Evolutionary conservation across 345 rosid species (phyloP).

Genomic region (Balakata baccata): DNA sequence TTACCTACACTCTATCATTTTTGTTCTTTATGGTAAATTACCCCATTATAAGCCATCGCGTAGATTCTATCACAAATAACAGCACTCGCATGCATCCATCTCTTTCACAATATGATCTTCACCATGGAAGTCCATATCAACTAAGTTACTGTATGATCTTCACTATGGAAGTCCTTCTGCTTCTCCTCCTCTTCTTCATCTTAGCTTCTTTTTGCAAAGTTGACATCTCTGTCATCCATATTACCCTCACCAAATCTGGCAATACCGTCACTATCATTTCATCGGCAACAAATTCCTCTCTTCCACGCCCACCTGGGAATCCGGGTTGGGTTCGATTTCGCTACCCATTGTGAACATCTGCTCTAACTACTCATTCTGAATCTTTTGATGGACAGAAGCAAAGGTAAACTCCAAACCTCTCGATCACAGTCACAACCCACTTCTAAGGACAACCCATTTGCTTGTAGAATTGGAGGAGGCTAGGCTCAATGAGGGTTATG

Average conservation of each 20-base stretch:
- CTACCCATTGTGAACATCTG: slow-evolving; percentile 70
- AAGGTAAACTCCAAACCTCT: slow-evolving; percentile 53
- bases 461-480: slow-evolving; percentile 48
- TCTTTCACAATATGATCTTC: slow-evolving; percentile 49
- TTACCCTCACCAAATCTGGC: slow-evolving; percentile 52
- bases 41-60: slow-evolving; percentile 83
- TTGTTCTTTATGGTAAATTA: slow-evolving; percentile 47
- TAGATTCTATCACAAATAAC: slow-evolving; percentile 57
- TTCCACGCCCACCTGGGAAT: slow-evolving; percentile 50
- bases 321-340: slow-evolving; percentile 73
- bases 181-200: slow-evolving; percentile 28
- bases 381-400: slow-evolving; percentile 78
- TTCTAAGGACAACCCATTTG: slow-evolving; percentile 63
- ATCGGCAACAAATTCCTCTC: slow-evolving; percentile 77
- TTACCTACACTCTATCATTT: slow-evolving; percentile 59
- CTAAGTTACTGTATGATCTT: too few relatives aligned
- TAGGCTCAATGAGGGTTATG: slow-evolving; percentile 36
- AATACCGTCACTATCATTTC: slow-evolving; percentile 56
- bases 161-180: background rate
- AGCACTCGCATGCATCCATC: slow-evolving; percentile 96
- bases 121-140: slow-evolving; percentile 57
- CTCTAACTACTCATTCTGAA: slow-evolving; percentile 76
- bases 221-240: slow-evolving; percentile 46
- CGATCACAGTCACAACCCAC: slow-evolving; percentile 80
- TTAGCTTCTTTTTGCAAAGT: slow-evolving; percentile 29